These are phyloP conservation scores for Curvularia sp. DNA, from an alignment of 2,329 filamentous ascomycete genomes.

Conservation along the genomic window DNA sequence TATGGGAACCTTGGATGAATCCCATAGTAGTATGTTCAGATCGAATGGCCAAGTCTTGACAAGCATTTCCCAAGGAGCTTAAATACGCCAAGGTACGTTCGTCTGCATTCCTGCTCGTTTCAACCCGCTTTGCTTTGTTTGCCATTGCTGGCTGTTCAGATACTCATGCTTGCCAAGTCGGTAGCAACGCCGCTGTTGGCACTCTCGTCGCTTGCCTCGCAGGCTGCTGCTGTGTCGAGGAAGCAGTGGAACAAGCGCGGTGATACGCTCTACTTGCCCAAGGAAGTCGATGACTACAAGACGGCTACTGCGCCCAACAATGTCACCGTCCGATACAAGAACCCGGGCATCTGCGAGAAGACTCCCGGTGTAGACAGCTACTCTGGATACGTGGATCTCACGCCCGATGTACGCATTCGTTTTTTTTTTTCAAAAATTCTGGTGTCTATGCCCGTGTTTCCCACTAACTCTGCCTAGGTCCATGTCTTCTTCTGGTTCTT, in stretches of 20 bases:
- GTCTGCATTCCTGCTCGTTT: neutral
- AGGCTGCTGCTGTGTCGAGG: constrained; percentile 27
- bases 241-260: constrained; percentile 33
- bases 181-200: constrained; percentile 21
- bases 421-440: no score
- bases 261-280: constrained; percentile 42
- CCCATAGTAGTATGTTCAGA: neutral
- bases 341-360: constrained; percentile 62
- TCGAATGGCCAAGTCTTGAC: neutral
- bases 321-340: constrained; percentile 59
- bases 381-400: constrained; percentile 53
- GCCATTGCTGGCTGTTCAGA: neutral
- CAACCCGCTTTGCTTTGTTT: neutral
- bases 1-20: no score
- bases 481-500: constrained; percentile 61
- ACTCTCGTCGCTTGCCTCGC: constrained; percentile 21
- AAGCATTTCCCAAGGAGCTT: constrained; percentile 9
- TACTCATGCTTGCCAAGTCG: constrained; percentile 25
- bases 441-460: neutral
- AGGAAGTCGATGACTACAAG: constrained; percentile 54
- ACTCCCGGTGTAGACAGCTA: constrained; percentile 61
- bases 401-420: constrained; percentile 29
- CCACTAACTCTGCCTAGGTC: constrained; percentile 13
- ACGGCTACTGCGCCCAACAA: constrained; percentile 56
- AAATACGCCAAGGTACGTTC: constrained; percentile 21